A percentile compares a stretch with the other conserved stretches of the same genome.
These are phyloP conservation scores for Fonsecaea nubica DNA, from an alignment of 2,329 filamentous ascomycete species.

Conservation along the genomic window DNA sequence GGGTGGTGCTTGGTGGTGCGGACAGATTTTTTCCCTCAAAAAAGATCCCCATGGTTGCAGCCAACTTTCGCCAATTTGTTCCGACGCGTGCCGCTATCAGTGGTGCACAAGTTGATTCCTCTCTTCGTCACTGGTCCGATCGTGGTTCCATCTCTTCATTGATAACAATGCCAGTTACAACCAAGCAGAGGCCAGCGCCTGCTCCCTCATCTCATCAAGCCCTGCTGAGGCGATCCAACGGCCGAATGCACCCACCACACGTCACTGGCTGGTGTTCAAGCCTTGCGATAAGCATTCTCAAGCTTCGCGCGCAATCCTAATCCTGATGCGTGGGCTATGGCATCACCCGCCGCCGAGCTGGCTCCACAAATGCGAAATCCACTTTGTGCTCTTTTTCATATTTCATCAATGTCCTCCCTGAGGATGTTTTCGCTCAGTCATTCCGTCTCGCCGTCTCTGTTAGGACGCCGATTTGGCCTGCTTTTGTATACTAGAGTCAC, in stretches of 20 bases:
- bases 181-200: background rate
- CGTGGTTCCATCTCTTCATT: background rate
- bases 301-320: constrained; percentile 1
- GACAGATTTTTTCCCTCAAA: background rate
- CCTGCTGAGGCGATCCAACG: constrained; percentile 5
- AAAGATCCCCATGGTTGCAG: constrained; percentile 2
- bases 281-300: constrained; percentile 22
- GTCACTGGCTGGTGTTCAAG: constrained; percentile 5
- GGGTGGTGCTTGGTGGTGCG: background rate
- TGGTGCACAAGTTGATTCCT: background rate
- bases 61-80: background rate
- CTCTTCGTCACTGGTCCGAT: constrained; percentile 7
- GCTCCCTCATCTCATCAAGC: constrained; percentile 3
- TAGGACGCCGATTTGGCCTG: background rate
- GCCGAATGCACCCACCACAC: background rate
- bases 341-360: background rate
- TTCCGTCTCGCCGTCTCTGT: background rate
- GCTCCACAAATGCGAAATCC: constrained; percentile 5
- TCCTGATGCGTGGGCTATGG: background rate
- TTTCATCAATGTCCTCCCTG: background rate
- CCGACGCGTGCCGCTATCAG: constrained; percentile 22
- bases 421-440: background rate
- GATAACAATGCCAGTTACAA: background rate
- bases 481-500: background rate
- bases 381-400: constrained; percentile 1